Conservation (phyloP, 352 stramenopile genomes). For the Pythium pectinolyticum region DNA sequence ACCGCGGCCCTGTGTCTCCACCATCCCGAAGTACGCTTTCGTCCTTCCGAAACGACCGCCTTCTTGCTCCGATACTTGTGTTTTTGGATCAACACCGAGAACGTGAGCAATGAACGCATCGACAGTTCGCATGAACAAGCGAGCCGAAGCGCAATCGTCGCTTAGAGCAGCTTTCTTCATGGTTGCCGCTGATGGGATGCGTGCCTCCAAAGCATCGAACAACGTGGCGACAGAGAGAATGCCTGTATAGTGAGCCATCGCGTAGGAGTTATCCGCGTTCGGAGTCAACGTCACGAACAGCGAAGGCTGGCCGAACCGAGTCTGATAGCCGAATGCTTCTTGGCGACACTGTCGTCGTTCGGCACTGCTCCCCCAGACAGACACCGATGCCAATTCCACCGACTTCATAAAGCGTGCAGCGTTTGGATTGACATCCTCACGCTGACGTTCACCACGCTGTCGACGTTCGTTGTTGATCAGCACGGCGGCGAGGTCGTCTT, state of each 20-base stretch:
- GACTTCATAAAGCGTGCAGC: constrained; percentile 13
- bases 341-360: constrained; percentile 17
- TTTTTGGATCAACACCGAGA: constrained; percentile 11
- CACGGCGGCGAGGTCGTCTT: neutral
- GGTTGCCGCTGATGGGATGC: neutral
- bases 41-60: constrained; percentile 5
- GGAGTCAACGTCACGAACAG: constrained; percentile 12
- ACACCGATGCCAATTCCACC: constrained; percentile 12
- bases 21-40: constrained; percentile 16
- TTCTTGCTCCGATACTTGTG: neutral
- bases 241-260: constrained; percentile 17
- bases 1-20: constrained; percentile 19
- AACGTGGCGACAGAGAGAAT: constrained; percentile 12
- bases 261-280: constrained; percentile 20
- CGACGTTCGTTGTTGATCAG: constrained; percentile 14
- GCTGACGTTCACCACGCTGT: neutral
- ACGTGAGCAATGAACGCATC: constrained; percentile 9
- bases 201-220: constrained; percentile 10
- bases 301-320: constrained; percentile 6
- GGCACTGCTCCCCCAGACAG: constrained; percentile 15
- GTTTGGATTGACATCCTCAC: neutral
- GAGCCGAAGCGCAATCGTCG: constrained; percentile 9
- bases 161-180: constrained; percentile 9
- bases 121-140: constrained; percentile 7
- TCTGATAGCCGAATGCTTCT: constrained; percentile 22